A percentile compares a stretch with the other conserved stretches of the same genome.
Evolutionary conservation across 768 basidiomycete genomes (phyloP).

Genomic region (Mrakia gelida): DNA sequence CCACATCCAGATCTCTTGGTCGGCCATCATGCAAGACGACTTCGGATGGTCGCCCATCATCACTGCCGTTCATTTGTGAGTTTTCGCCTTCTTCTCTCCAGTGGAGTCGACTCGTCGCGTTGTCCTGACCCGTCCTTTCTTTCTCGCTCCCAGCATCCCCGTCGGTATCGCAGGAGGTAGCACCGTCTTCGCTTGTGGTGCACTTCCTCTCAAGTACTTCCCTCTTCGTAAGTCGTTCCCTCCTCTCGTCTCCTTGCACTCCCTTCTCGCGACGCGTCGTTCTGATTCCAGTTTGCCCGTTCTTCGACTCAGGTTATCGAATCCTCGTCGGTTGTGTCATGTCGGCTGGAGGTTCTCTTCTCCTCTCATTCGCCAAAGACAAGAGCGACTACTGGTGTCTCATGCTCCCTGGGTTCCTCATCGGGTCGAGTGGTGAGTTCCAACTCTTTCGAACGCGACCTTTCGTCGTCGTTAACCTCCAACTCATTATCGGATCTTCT

Average conservation of each 20-base stretch:
- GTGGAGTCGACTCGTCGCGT: neutral
- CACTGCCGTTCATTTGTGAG: slow-evolving; percentile 24
- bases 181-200: neutral
- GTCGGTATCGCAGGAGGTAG: slow-evolving; percentile 7
- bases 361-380: neutral
- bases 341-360: neutral
- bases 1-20: slow-evolving; percentile 15
- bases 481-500: neutral
- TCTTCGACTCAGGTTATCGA: neutral
- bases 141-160: neutral
- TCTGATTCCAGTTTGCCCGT: neutral
- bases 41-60: slow-evolving; percentile 17
- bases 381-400: slow-evolving; percentile 3
- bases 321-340: neutral
- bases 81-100: neutral
- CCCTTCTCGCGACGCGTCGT: neutral
- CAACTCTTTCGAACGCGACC: neutral
- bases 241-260: neutral
- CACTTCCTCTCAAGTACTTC: neutral
- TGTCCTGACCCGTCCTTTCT: neutral
- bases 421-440: neutral
- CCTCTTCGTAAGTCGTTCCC: neutral
- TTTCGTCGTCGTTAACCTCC: neutral
- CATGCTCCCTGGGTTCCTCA: slow-evolving; percentile 10
- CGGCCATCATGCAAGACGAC: slow-evolving; percentile 17